These are phyloP conservation scores for Fusarium verrucosum DNA, from an alignment of 2,329 filamentous ascomycete species.

Conservation along the genomic window DNA sequence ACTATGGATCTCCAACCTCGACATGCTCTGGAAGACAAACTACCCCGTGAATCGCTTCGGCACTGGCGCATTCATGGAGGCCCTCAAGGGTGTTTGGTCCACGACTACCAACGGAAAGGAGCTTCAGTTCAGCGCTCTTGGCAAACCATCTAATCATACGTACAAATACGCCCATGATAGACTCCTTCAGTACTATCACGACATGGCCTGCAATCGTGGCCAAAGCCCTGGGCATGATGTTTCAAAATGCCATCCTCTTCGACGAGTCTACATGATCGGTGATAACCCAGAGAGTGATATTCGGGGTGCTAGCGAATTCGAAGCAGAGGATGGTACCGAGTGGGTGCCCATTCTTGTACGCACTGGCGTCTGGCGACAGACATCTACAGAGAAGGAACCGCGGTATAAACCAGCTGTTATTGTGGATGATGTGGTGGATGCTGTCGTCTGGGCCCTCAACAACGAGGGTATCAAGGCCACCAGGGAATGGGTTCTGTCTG, in stretches of 20 bases:
- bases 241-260: slow-evolving; percentile 61
- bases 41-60: slow-evolving; percentile 89
- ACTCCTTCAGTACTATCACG: slow-evolving; percentile 62
- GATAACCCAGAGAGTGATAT: slow-evolving; percentile 93
- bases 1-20: slow-evolving; percentile 89
- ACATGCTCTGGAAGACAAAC: slow-evolving; percentile 86
- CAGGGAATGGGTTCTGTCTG: slow-evolving; percentile 46
- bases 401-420: slow-evolving; percentile 70
- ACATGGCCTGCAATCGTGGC: slow-evolving; percentile 38
- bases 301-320: slow-evolving; percentile 80
- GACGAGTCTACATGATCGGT: slow-evolving; percentile 91
- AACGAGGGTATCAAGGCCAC: slow-evolving; percentile 57
- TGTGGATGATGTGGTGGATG: slow-evolving; percentile 78
- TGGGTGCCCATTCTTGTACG: slow-evolving; percentile 82
- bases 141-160: slow-evolving; percentile 81
- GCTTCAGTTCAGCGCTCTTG: slow-evolving; percentile 74
- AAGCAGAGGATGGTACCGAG: slow-evolving; percentile 70
- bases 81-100: slow-evolving; percentile 81
- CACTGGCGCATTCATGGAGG: slow-evolving; percentile 88
- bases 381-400: slow-evolving; percentile 57
- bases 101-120: slow-evolving; percentile 71
- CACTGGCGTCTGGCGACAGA: slow-evolving; percentile 76
- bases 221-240: slow-evolving; percentile 18
- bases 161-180: slow-evolving; percentile 83
- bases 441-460: slow-evolving; percentile 79